A percentile compares a stretch with the other conserved stretches of the same genome.
Evolutionary conservation across 805 yeast genomes (phyloP).

Genomic region (Candida jianshihensis): DNA sequence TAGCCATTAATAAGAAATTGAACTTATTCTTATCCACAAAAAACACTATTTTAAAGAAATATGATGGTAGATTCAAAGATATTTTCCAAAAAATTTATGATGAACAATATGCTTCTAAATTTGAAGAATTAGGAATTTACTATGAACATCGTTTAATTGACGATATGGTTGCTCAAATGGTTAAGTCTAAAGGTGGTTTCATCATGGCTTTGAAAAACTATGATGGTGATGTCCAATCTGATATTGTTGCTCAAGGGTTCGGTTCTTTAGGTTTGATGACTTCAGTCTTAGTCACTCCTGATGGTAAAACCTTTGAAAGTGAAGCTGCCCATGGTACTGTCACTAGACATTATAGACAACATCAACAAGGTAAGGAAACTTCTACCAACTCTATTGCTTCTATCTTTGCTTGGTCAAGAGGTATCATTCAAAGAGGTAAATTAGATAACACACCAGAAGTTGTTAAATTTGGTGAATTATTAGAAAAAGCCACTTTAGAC

Average conservation of each 20-base stretch:
- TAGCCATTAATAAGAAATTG: constrained; percentile 58
- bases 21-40: constrained; percentile 68
- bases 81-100: constrained; percentile 67
- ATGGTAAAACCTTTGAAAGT: constrained; percentile 78
- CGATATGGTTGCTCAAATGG: constrained; percentile 87
- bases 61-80: constrained; percentile 79
- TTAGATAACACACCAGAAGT: constrained; percentile 68
- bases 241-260: constrained; percentile 82
- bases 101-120: constrained; percentile 44
- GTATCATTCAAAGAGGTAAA: constrained; percentile 74
- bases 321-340: constrained; percentile 90
- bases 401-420: constrained; percentile 84
- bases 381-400: constrained; percentile 83
- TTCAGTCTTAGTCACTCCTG: constrained; percentile 75
- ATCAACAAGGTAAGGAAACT: constrained; percentile 76
- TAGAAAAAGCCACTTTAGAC: constrained; percentile 64
- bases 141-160: constrained; percentile 80
- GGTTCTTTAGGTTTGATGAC: constrained; percentile 84
- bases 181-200: constrained; percentile 78
- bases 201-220: constrained; percentile 77
- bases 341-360: constrained; percentile 78
- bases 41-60: constrained; percentile 74
- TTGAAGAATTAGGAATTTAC: constrained; percentile 55
- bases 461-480: constrained; percentile 53
- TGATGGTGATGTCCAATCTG: constrained; percentile 83